A percentile compares a stretch with the other conserved stretches of the same genome.
These are phyloP conservation scores for Monosporascus sp. DNA, from an alignment of 2,329 filamentous ascomycete genomes.

Conservation along the genomic window DNA sequence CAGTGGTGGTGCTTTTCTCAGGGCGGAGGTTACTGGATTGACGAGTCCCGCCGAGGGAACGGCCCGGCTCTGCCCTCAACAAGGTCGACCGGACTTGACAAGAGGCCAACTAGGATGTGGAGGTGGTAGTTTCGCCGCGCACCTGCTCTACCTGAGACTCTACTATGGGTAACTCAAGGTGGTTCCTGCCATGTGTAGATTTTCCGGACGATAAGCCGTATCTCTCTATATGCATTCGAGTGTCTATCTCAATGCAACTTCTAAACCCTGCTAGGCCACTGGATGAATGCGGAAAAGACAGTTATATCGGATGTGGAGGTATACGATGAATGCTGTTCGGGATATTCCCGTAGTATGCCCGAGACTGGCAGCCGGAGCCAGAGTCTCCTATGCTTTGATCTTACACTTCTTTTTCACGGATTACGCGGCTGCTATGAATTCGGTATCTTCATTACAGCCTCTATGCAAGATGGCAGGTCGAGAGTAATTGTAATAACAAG, in stretches of 20 bases:
- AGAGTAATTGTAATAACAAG: not conserved
- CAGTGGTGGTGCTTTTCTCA: not conserved
- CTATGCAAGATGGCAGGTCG: not conserved
- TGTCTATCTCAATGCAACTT: too few species aligned
- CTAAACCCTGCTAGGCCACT: too few species aligned
- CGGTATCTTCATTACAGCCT: not conserved
- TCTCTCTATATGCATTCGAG: too few species aligned
- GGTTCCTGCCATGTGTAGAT: conserved; percentile 4
- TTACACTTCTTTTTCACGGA: not conserved
- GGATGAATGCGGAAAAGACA: too few species aligned
- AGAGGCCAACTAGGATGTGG: not conserved
- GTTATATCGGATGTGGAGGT: too few species aligned
- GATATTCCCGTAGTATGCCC: too few species aligned
- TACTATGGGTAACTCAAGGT: not conserved
- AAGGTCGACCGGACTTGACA: not conserved
- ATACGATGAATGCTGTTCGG: too few species aligned
- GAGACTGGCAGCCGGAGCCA: too few species aligned
- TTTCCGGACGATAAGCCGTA: conserved; percentile 4
- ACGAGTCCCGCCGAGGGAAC: too few species aligned
- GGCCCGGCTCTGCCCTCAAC: not conserved
- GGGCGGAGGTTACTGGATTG: too few species aligned
- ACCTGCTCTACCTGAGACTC: not conserved
- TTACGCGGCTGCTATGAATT: too few species aligned
- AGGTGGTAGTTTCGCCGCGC: not conserved
- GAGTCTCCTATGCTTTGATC: too few species aligned